Conservation (phyloP, 305 asterid genomes). For the Fraxinus platypoda region DNA sequence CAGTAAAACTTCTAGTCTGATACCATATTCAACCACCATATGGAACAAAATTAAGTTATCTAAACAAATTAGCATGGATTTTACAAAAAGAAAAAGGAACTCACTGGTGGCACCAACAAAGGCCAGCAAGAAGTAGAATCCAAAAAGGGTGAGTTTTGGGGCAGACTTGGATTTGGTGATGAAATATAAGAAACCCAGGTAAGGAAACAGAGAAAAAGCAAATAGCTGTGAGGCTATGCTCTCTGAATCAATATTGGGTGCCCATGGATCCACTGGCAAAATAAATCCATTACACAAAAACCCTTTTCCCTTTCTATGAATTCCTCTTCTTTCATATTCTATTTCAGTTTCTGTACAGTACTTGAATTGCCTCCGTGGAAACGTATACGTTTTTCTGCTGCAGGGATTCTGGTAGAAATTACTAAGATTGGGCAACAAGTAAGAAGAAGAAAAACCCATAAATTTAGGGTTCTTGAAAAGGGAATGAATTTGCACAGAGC, state of each 20-base stretch:
- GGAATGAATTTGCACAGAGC: constrained; percentile 36
- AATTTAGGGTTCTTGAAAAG: constrained; percentile 28
- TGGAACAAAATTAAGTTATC: not conserved
- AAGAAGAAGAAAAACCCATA: constrained; percentile 27
- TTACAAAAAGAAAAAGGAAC: constrained; percentile 20
- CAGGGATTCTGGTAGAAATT: constrained; percentile 17
- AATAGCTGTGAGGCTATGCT: constrained; percentile 75
- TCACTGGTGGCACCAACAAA: constrained; percentile 86
- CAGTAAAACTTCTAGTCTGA: not conserved
- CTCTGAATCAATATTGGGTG: constrained; percentile 70
- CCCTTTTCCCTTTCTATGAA: constrained; percentile 22
- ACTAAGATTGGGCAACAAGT: not conserved
- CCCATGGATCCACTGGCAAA: constrained; percentile 81
- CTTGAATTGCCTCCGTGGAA: constrained; percentile 23
- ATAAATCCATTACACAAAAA: constrained; percentile 39
- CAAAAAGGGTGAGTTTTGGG: constrained; percentile 80
- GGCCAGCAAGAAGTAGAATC: constrained; percentile 87
- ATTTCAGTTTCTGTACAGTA: constrained; percentile 16
- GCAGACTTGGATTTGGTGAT: constrained; percentile 79
- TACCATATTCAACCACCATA: not conserved
- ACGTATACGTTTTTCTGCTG: constrained; percentile 22
- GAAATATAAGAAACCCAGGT: constrained; percentile 64
- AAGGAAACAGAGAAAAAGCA: constrained; percentile 73
- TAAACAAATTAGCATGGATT: not conserved
- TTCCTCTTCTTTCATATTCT: constrained; percentile 21